These are phyloP conservation scores for Rhinocladiella mackenziei DNA, from an alignment of 2,329 filamentous ascomycete species.

Conservation along the genomic window DNA sequence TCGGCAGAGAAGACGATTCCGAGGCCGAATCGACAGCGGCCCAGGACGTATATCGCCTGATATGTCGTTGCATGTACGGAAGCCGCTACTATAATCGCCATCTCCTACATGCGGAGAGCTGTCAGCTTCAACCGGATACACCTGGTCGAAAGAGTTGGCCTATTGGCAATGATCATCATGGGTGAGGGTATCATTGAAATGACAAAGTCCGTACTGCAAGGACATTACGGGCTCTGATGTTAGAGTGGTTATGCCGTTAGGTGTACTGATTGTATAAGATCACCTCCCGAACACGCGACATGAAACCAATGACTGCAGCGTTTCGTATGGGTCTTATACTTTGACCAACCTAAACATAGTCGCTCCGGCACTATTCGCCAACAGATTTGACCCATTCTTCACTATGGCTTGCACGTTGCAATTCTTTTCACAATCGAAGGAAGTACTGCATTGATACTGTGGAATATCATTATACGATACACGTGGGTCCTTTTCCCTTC, in stretches of 20 bases:
- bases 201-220: not conserved
- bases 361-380: conserved; percentile 54
- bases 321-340: conserved; percentile 61
- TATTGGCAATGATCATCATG: conserved; percentile 63
- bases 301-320: conserved; percentile 32
- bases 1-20: not conserved
- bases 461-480: conserved; percentile 2
- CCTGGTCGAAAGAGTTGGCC: conserved; percentile 59
- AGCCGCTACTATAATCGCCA: conserved; percentile 48
- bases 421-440: conserved; percentile 62
- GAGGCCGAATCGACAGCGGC: not conserved
- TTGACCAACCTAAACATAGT: conserved; percentile 51
- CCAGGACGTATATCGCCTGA: conserved; percentile 49
- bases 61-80: conserved; percentile 55
- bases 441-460: conserved; percentile 12
- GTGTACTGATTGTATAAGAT: conserved; percentile 29
- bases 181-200: conserved; percentile 55
- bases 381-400: conserved; percentile 47
- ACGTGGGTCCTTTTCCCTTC: too few species aligned
- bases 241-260: conserved; percentile 38
- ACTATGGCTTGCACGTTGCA: conserved; percentile 61
- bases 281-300: conserved; percentile 15
- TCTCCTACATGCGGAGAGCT: conserved; percentile 54
- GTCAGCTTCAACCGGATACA: conserved; percentile 61
- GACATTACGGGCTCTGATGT: conserved; percentile 36